Conservation (phyloP, 495 filamentous ascomycete species). For the Bathelium albidoporum region DNA sequence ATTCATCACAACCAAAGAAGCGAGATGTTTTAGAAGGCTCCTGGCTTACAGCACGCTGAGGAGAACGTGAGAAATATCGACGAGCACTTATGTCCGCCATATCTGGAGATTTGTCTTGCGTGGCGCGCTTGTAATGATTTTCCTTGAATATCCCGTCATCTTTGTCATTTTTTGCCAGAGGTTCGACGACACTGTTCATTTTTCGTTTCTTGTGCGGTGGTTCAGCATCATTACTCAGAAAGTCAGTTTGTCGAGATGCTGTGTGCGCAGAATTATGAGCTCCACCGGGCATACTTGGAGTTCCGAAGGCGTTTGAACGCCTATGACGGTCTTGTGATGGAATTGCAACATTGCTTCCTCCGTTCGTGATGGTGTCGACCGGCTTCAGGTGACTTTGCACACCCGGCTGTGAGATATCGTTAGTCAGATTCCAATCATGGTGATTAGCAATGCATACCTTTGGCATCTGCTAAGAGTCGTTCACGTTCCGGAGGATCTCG, state of each 20-base stretch:
- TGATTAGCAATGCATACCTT: background rate
- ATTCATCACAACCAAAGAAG: background rate
- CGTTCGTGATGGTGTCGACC: background rate
- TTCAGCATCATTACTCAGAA: background rate
- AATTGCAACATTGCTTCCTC: background rate
- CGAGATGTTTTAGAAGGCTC: background rate
- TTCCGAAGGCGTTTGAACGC: background rate
- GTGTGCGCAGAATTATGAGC: background rate
- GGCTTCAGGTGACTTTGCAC: background rate
- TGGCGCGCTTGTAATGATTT: background rate
- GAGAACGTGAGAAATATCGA: too few species aligned
- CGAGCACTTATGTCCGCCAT: too few species aligned
- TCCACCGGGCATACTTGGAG: background rate
- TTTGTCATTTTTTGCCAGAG: background rate
- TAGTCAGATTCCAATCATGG: background rate
- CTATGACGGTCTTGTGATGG: background rate
- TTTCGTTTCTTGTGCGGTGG: background rate
- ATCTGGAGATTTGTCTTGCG: background rate
- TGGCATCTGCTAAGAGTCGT: too few species aligned
- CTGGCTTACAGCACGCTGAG: too few species aligned
- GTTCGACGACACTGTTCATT: background rate
- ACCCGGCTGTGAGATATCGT: background rate
- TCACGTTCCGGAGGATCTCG: background rate
- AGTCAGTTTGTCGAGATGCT: background rate
- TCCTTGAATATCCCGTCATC: background rate